Conservation (phyloP, 257 asterid genomes). For the Ligustrum vulgare region DNA sequence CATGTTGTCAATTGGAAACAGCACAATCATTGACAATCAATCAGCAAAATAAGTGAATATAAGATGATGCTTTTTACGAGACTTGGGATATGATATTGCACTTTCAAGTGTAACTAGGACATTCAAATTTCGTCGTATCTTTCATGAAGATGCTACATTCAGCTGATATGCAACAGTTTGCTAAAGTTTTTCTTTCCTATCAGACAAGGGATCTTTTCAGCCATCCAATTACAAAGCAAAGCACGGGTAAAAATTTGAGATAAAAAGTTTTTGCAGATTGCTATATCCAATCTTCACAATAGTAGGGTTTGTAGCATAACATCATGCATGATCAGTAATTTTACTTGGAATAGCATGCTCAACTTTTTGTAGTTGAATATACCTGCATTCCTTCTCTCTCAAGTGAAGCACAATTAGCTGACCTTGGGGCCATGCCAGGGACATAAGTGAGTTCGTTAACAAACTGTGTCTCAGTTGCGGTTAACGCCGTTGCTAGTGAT, state of each 20-base stretch:
- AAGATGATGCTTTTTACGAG: background rate
- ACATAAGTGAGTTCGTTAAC: constrained; percentile 72
- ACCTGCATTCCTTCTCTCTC: constrained; percentile 97
- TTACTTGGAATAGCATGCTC: background rate
- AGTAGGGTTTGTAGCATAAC: background rate
- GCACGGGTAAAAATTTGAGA: background rate
- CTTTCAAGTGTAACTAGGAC: background rate
- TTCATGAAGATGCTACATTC: background rate
- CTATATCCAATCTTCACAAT: background rate
- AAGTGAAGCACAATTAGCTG: constrained; percentile 61
- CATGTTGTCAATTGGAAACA: background rate
- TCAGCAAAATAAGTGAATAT: background rate
- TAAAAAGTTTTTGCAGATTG: background rate
- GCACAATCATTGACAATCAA: background rate
- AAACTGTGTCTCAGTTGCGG: constrained; percentile 64
- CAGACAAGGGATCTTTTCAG: background rate
- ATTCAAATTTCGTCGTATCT: background rate
- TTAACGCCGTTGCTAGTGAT: constrained; percentile 82
- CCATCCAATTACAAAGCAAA: background rate
- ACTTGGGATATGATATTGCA: background rate
- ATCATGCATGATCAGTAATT: background rate
- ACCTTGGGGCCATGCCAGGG: constrained; percentile 75
- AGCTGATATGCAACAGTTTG: background rate
- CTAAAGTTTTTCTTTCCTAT: background rate
- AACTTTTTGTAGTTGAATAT: background rate